Conservation (phyloP, 1,284 basidiomycete species). For the Sutorius eximius region DNA sequence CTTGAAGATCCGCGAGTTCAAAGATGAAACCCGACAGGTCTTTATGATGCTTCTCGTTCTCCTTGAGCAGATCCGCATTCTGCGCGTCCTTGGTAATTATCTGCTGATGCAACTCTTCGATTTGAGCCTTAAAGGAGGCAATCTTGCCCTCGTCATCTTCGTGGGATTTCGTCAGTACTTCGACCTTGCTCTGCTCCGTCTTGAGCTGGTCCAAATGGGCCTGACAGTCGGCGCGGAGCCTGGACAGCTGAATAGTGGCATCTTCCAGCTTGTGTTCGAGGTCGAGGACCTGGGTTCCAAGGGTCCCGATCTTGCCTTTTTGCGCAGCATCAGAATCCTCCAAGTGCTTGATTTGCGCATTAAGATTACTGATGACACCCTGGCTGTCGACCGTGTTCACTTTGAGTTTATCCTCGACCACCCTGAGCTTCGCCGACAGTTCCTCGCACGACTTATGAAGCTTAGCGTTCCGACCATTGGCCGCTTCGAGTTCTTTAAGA, state of each 20-base stretch:
- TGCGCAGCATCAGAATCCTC: background rate
- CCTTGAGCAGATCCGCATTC: background rate
- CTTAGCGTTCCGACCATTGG: too few relatives aligned
- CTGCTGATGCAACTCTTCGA: background rate
- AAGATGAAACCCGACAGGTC: background rate
- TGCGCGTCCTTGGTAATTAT: background rate
- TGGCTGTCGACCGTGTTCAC: background rate
- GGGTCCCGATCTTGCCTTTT: too few relatives aligned
- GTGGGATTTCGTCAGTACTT: background rate
- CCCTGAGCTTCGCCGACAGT: conserved; percentile 1
- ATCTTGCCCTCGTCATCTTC: too few relatives aligned
- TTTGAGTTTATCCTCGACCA: conserved; percentile 1
- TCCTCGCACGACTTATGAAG: background rate
- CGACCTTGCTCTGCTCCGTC: background rate
- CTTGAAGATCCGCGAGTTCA: background rate
- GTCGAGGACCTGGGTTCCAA: too few relatives aligned
- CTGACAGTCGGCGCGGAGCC: background rate
- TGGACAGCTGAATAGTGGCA: background rate
- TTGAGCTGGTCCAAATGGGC: too few relatives aligned
- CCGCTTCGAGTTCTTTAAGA: too few relatives aligned
- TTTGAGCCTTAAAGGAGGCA: background rate
- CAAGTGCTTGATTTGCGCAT: background rate
- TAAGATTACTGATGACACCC: background rate
- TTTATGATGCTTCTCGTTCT: background rate
- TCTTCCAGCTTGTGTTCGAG: background rate